Conservation (phyloP, 768 basidiomycete genomes). For the Mrakia gelida region DNA sequence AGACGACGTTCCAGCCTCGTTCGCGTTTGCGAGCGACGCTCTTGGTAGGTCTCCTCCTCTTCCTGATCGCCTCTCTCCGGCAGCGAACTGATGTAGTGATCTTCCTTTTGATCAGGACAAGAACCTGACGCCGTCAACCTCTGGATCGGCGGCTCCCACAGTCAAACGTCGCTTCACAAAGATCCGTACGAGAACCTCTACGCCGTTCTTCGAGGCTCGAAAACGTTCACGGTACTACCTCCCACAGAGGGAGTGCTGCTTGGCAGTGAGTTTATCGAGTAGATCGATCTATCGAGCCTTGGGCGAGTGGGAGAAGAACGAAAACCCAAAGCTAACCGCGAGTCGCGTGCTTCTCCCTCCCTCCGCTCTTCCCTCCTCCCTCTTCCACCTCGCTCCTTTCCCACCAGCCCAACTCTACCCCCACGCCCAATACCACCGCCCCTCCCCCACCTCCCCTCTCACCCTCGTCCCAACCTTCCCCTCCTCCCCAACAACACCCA, state of each 20-base stretch:
- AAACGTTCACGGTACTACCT: constrained; percentile 79
- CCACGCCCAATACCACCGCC: constrained; percentile 61
- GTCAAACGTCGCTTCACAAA: constrained; percentile 77
- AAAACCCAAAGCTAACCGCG: not conserved
- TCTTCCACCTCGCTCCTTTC: constrained; percentile 7
- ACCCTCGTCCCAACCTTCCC: constrained; percentile 22
- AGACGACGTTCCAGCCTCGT: constrained; percentile 62
- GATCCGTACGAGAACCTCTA: constrained; percentile 95
- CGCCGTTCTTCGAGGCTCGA: constrained; percentile 73
- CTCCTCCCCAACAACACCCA: constrained; percentile 31
- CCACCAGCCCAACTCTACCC: constrained; percentile 58
- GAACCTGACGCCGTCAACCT: constrained; percentile 84
- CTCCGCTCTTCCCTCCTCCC: not conserved
- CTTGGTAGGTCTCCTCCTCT: constrained; percentile 56
- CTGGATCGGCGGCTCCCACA: constrained; percentile 68
- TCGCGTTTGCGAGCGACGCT: constrained; percentile 72
- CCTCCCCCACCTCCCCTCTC: constrained; percentile 31
- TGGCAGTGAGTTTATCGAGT: constrained; percentile 53
- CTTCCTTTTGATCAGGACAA: constrained; percentile 47
- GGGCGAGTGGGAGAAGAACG: no score
- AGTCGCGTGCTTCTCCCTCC: not conserved
- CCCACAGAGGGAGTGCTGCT: constrained; percentile 85
- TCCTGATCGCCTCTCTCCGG: not conserved
- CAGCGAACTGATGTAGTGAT: not conserved
- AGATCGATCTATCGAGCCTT: no score